phyloP scores from a whole-genome alignment of 352 stramenopile species.

The Pythium sp. region DNA sequence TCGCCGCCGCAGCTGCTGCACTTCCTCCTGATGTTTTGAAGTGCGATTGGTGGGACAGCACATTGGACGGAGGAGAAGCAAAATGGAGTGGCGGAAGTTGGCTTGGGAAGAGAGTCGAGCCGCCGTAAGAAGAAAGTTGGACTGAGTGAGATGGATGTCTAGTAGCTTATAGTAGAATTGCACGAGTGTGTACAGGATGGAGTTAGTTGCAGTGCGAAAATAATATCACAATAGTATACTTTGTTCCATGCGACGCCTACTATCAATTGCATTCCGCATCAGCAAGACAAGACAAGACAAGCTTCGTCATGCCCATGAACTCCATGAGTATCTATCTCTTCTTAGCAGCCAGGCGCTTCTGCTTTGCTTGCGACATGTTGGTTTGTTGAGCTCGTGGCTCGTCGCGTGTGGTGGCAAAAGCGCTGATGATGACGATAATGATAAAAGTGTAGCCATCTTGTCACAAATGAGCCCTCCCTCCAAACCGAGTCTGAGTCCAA shows the following conservation, averaged over 20 bases:
- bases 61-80: background rate
- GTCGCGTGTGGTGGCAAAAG: background rate
- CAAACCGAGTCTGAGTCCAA: background rate
- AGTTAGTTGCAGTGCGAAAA: no score
- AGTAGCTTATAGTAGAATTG: background rate
- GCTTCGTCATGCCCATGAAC: no score
- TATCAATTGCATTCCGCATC: background rate
- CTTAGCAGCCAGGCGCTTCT: background rate
- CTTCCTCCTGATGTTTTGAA: slow-evolving; percentile 17
- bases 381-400: background rate
- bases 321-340: no score
- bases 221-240: background rate
- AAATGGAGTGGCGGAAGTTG: background rate
- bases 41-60: background rate
- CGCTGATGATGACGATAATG: background rate
- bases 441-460: background rate
- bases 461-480: background rate
- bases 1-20: slow-evolving; percentile 15
- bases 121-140: background rate
- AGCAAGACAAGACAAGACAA: no score
- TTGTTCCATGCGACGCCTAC: background rate
- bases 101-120: background rate
- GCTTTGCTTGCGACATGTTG: background rate
- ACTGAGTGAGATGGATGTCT: background rate
- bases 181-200: no score